Evolutionary conservation across 2,329 filamentous ascomycete species (phyloP), one percentile per base, ranked within the genome.

Genomic region (Cladosporium sp.): DNA sequence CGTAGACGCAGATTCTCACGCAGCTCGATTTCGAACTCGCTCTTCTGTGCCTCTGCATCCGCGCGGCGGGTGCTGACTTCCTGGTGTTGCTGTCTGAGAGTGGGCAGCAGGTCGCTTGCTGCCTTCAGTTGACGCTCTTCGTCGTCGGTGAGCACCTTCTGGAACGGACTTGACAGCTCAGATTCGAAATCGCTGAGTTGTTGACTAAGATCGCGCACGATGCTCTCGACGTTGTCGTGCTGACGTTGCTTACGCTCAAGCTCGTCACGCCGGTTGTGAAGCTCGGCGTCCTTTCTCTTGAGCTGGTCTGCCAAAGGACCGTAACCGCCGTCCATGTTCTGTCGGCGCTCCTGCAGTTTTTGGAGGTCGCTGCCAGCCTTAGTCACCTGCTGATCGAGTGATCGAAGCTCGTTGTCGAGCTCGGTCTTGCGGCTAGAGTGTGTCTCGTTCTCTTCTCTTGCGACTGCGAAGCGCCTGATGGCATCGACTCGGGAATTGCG

Each of bases 331-430:
- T 95, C 89, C 54, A 90, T 80, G 65, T 91, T 87, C 32, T 83
- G 79, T 58, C 87, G 78, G 65, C 83, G 82, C 66, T 93, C 88
- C 64, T 93, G 86, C 10, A 89, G 75, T 70, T 92, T 95, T 62
- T 91, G 86, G 43, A 92, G 72, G 54, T 92, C 86, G 49, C 89
- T 87, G 64, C 89, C 82, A n/a, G 91, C 88, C 48, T 78, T 81
- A 1, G 91, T 97, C 59, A 97, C 89, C 63, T 93, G 83, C 65
- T 97, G 92, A 58, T 95, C 89, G 61, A 95, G 84, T 55, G 78
- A 76, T 60, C 95, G 86, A 49, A 95, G 79, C 62, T 89, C 80
- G 11, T 72, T 76, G 48, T 81, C 80, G 50, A 95, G 84, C 49
- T 86, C 81, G 5, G 74, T 73, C 38, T 83, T 81, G 51, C 87